Base-by-base conservation (phyloP, 768 basidiomycete species). In the Xerocomellus intermedius region DNA sequence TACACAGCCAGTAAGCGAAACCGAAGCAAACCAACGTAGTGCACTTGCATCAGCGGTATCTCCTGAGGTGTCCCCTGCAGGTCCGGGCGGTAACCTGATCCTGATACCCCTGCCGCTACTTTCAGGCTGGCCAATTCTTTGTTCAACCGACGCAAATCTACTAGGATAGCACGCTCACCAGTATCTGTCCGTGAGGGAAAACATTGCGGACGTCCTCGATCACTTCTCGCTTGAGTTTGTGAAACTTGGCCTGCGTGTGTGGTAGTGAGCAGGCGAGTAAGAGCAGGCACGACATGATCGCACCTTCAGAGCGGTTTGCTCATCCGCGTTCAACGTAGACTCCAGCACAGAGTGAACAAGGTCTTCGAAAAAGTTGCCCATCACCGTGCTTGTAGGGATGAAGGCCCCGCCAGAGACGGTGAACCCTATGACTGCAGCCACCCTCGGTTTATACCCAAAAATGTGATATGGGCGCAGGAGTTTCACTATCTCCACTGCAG, bases 361-460 rank as follows among this genome's bases (percentile, higher is more conserved):
- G 57, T 69, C 69, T 55, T 71, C 69, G 22, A 69, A 60, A 44
- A 71, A 69, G 42, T 64, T 64, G 37, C 67, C 69, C 67, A 69
- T 69, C 33, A 8, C 19, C 22, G 45, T 45, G 24, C 9, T 41
- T 24, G 42, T 9, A 37, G 13, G 8, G 26, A 17, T 8, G 14
- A 24, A 19, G 33, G 17, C 16, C 37, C 22, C 8, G 42, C 26
- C 22, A 16, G 28, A 30, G 33, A 7, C 39, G 46, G 22, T 8
- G 13, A 37, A 26, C 30, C 36, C 22, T 37, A 9, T 16, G 5
- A 24, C 5, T 21, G 10, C 5, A 19, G 9, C 32, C n/a, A n/a
- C 12, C 6, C 17, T 28, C 32, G n/a, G 22, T 61, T 35, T 59
- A 49, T 49, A 44, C 10, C 13, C 3, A 28, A 38, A 35, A 32